A percentile compares a stretch with the other conserved stretches of the same genome.
Evolutionary conservation across 768 basidiomycete genomes (phyloP).

Genomic region (Mycena floridula): DNA sequence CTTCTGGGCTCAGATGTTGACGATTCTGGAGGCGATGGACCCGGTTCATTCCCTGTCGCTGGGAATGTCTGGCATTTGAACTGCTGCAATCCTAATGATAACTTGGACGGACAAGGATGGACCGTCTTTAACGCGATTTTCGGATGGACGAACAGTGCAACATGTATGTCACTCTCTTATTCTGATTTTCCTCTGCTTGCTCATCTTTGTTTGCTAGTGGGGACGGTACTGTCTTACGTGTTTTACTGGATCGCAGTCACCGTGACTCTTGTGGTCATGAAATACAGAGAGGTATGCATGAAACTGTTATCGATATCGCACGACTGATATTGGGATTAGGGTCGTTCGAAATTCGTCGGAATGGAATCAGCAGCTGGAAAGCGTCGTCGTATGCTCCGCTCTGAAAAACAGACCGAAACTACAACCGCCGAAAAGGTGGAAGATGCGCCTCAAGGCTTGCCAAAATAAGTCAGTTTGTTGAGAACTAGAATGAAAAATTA

Average conservation of each 20-base stretch:
- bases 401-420: slow-evolving; percentile 1
- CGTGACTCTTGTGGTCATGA: slow-evolving; percentile 56
- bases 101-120: slow-evolving; percentile 55
- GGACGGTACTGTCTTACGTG: slow-evolving; percentile 79
- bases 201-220: slow-evolving; percentile 33
- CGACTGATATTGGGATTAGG: slow-evolving; percentile 27
- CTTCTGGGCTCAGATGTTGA: slow-evolving; percentile 73
- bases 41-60: slow-evolving; percentile 76
- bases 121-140: slow-evolving; percentile 79
- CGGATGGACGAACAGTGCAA: slow-evolving; percentile 85
- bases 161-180: slow-evolving; percentile 33
- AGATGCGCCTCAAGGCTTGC: no score
- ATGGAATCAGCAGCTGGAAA: slow-evolving; percentile 44
- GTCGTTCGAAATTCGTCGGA: slow-evolving; percentile 58
- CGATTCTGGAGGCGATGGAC: slow-evolving; percentile 64
- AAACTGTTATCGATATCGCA: not conserved
- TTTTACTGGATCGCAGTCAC: slow-evolving; percentile 91
- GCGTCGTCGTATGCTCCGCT: slow-evolving; percentile 22
- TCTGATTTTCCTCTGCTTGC: not conserved
- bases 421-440: no score
- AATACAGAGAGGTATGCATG: slow-evolving; percentile 47
- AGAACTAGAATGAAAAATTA: no score
- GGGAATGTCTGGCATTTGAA: slow-evolving; percentile 87
- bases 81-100: slow-evolving; percentile 67
- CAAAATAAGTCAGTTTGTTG: no score